These are phyloP conservation scores for Candida pseudoviswanathii DNA, from an alignment of 1,139 yeast species.

Conservation along the genomic window DNA sequence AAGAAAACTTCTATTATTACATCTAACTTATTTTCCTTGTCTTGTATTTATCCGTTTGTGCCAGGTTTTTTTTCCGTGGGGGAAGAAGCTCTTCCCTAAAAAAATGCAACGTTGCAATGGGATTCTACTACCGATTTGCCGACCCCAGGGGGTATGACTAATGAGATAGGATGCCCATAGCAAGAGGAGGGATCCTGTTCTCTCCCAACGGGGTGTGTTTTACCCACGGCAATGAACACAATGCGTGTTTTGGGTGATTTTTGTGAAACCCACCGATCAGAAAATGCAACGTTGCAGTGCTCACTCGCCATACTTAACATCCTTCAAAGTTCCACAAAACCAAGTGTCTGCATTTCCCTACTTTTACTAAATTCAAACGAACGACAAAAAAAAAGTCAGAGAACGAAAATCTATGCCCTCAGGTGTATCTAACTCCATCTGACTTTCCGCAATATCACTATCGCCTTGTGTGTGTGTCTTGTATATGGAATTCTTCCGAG, in stretches of 20 bases:
- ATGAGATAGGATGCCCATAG: neutral
- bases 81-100: neutral
- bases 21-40: neutral
- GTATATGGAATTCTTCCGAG: neutral
- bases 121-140: neutral
- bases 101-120: conserved; percentile 24
- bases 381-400: neutral
- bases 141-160: neutral
- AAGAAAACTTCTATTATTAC: neutral
- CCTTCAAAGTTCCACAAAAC: neutral
- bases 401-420: too few relatives aligned
- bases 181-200: neutral
- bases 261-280: neutral
- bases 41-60: neutral
- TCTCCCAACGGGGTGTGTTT: neutral
- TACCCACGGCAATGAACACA: neutral
- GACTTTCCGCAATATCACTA: too few relatives aligned
- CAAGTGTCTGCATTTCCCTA: conserved; percentile 9
- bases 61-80: neutral
- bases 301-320: conserved; percentile 5
- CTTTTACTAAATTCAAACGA: neutral
- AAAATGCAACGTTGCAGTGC: conserved; percentile 21
- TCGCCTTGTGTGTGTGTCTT: neutral
- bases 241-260: neutral
- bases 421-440: too few relatives aligned